Base-by-base conservation (phyloP, 2,329 filamentous ascomycete genomes). In the Cordyceps farinosa region DNA sequence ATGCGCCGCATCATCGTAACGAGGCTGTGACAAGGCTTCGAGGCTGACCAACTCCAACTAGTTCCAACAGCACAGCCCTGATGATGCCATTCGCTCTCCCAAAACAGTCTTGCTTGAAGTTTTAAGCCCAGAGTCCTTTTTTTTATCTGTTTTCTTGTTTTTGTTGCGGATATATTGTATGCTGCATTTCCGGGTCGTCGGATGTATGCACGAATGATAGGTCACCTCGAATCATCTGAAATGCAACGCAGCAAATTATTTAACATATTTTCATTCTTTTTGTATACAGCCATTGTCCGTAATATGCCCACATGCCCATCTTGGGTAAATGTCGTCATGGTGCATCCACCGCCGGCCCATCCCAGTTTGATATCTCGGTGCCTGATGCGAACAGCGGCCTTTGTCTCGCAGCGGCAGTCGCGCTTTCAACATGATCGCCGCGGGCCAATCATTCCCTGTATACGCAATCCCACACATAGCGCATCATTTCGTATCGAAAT, bases 1-100 rank as follows among this genome's bases (percentile, higher is more conserved):
- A n/a, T 13, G 9, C 44, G 42, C 55, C 42, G n/a, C 55, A 58
- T 57, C 54, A 57, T 56, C 38, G 13, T n/a, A 48, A 38, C 44
- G 44, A 58, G 44, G 55, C 55, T 58, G 55, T 58, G 55, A 7
- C 30, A 36, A 38, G 8, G 9, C 3, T 13, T 50, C 48, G 17
- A 34, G 53, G 38, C 53, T 44, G 38, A 27, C 40, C 29, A 57
- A 57, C 22, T 29, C 32, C 29, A 40, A 27, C 22, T 22, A 22
- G 22, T 22, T 22, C 36, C 22, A 17, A 3, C 34, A 30, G 30
- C 50, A 51, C 36, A 38, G 45, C 38, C 32, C 44, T 34, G 42
- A n/a, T 45, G 42, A 45, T 22, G 42, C 7, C 4, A 15, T 40
- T 17, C 52, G n/a, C 38, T n/a, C 22, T 22, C 22, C 22, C 22